Evolutionary conservation across 23 red algal species (phyloP), one percentile per base, ranked within the genome.

Genomic region (Gracilaria vermiculophylla): DNA sequence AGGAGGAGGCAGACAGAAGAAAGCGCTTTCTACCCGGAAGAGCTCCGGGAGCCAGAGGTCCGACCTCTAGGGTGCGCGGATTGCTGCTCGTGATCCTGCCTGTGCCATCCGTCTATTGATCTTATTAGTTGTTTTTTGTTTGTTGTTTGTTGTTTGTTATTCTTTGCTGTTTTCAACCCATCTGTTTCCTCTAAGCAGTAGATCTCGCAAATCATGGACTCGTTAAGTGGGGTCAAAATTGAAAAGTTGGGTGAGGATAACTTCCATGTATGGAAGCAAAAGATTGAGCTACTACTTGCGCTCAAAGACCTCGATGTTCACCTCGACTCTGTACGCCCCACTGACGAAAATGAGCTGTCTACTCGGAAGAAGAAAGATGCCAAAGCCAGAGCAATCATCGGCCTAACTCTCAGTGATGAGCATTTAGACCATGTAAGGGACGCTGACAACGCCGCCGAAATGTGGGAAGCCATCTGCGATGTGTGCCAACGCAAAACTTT

Each of bases 261-360:
- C 42, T 79, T 79, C 44, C 75, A 79, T 23, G 75, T 79, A 73
- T 79, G 75, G 75, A 79, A 79, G 42, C 75, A 79, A 27, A 79
- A 79, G 44, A 42, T 84, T 39, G 39, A 84, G 58, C 28, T 84
- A 29, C 58, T 84, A 6, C 62, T 84, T 33, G 80, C 80, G 14
- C 58, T 84, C 39, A 65, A 70, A 23, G 52, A 84, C 80, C 62
- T 84, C 35, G 57, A 84, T 73, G 80, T 10, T 28, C 56, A 69
- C 34, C 80, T 84, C 17, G 57, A 62, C 16, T 42, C 56, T 5
- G 66, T 53, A 5, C 9, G 27, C 5, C 56, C 56, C 42, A 45
- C 58, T 5, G 58, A 70, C 25, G 80, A 62, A 44, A 58, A 64
- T 23, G 53, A 43, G 80, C 23, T 84, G 58, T 65, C 80, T 7